Percentiles rank a stretch among this genome's conserved stretches.
These are phyloP conservation scores for Debaryomyces tyrocola DNA, from an alignment of 805 yeast species.

Conservation along the genomic window DNA sequence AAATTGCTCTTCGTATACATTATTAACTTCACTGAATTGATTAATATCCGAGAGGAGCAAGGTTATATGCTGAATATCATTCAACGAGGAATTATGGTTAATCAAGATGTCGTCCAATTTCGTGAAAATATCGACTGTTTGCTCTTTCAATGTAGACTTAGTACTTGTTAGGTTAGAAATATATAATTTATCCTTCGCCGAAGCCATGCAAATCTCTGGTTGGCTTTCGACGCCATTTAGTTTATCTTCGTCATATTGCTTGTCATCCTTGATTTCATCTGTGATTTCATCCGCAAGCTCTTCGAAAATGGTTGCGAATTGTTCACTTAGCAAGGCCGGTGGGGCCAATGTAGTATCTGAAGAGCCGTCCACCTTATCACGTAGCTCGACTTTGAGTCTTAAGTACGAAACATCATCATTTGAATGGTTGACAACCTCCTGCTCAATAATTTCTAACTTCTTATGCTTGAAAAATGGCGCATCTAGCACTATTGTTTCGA, in stretches of 20 bases:
- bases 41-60: slow-evolving; percentile 65
- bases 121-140: slow-evolving; percentile 50
- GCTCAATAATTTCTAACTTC: slow-evolving; percentile 41
- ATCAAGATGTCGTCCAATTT: slow-evolving; percentile 38
- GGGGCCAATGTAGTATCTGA: slow-evolving; percentile 9
- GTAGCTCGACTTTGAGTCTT: slow-evolving; percentile 49
- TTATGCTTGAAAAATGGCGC: slow-evolving; percentile 76
- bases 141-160: slow-evolving; percentile 28
- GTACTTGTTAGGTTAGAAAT: slow-evolving; percentile 29
- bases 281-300: not conserved
- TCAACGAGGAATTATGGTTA: slow-evolving; percentile 29
- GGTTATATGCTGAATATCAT: slow-evolving; percentile 59
- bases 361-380: slow-evolving; percentile 26
- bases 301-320: slow-evolving; percentile 37
- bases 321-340: slow-evolving; percentile 43
- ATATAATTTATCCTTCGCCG: slow-evolving; percentile 20
- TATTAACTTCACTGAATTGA: slow-evolving; percentile 61
- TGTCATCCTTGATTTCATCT: not conserved
- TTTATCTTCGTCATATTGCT: too few species aligned
- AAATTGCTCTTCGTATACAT: slow-evolving; percentile 58
- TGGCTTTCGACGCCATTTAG: not conserved
- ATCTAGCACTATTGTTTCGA: slow-evolving; percentile 89
- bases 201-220: not conserved
- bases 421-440: slow-evolving; percentile 45
- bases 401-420: slow-evolving; percentile 73